phyloP scores from a whole-genome alignment of 768 basidiomycete genomes.

The Phanerochaete sordida region DNA sequence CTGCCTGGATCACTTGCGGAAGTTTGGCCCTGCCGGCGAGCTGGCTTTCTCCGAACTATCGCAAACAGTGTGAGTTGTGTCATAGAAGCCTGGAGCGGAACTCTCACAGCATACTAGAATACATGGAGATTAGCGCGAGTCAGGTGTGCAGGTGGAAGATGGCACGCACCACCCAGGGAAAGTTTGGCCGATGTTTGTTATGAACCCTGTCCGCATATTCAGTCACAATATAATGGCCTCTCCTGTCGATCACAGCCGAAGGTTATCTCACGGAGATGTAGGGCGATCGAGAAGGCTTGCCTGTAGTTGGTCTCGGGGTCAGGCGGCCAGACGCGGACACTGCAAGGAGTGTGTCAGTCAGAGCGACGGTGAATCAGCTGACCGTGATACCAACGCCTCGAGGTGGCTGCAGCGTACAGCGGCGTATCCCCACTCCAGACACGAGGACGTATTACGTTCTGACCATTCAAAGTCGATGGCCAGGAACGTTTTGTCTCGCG shows the following conservation, averaged over 20 bases:
- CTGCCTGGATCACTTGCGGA: constrained; percentile 66
- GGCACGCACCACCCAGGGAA: constrained; percentile 67
- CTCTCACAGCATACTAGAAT: constrained; percentile 60
- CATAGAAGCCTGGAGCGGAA: constrained; percentile 10
- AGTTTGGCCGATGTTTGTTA: constrained; percentile 61
- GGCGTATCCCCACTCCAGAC: constrained; percentile 82
- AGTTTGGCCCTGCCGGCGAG: constrained; percentile 62
- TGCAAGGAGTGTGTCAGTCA: constrained; percentile 23
- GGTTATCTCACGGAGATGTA: not conserved
- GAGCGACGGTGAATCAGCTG: constrained; percentile 6
- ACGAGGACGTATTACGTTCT: constrained; percentile 65
- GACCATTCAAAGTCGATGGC: constrained; percentile 74
- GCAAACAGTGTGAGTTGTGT: constrained; percentile 4
- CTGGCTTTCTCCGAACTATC: constrained; percentile 77
- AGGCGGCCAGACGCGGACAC: constrained; percentile 74
- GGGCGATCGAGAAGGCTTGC: constrained; percentile 32
- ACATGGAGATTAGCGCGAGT: constrained; percentile 13
- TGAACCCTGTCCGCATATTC: constrained; percentile 65
- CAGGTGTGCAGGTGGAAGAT: constrained; percentile 15
- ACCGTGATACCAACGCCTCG: constrained; percentile 47
- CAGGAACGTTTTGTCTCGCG: constrained; percentile 69
- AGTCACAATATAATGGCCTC: constrained; percentile 70
- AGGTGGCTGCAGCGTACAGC: constrained; percentile 72
- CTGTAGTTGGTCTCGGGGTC: constrained; percentile 73
- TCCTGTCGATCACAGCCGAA: constrained; percentile 24